A percentile compares a stretch with the other conserved stretches of the same genome.
Conservation (phyloP, 805 yeast species). For the Starmerella potacharoeniae region DNA sequence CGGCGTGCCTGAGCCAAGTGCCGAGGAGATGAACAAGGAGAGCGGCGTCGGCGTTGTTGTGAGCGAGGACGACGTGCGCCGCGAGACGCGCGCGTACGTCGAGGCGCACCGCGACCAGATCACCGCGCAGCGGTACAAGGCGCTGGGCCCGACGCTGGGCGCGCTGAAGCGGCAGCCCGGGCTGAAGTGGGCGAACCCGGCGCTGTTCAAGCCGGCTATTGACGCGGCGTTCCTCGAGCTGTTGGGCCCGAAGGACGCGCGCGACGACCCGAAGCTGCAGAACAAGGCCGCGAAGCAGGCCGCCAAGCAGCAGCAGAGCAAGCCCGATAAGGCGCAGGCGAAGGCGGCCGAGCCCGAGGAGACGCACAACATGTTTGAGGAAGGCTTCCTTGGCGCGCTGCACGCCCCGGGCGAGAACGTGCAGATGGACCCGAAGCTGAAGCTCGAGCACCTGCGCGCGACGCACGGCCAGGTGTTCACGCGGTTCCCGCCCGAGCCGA, state of each 20-base stretch:
- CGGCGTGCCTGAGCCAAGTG: slow-evolving; percentile 35
- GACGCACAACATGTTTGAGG: slow-evolving; percentile 56
- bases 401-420: slow-evolving; percentile 94
- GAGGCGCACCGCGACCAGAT: slow-evolving; percentile 49
- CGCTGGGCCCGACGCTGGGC: slow-evolving; percentile 66
- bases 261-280: slow-evolving; percentile 46
- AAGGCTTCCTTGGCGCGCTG: slow-evolving; percentile 89
- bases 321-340: slow-evolving; percentile 31
- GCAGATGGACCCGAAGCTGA: slow-evolving; percentile 75
- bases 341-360: slow-evolving; percentile 12
- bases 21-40: slow-evolving; percentile 44
- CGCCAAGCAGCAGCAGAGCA: slow-evolving; percentile 5
- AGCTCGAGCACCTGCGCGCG: slow-evolving; percentile 64
- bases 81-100: slow-evolving; percentile 49
- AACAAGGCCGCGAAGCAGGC: slow-evolving; percentile 24
- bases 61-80: slow-evolving; percentile 51
- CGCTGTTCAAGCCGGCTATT: slow-evolving; percentile 72
- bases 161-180: slow-evolving; percentile 60
- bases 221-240: slow-evolving; percentile 62
- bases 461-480: slow-evolving; percentile 80
- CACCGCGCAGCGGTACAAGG: slow-evolving; percentile 60
- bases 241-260: slow-evolving; percentile 92
- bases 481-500: slow-evolving; percentile 98
- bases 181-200: slow-evolving; percentile 88
- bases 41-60: slow-evolving; percentile 71